These are phyloP conservation scores for Mycena epipterygia DNA, from an alignment of 768 basidiomycete species.

Conservation along the genomic window DNA sequence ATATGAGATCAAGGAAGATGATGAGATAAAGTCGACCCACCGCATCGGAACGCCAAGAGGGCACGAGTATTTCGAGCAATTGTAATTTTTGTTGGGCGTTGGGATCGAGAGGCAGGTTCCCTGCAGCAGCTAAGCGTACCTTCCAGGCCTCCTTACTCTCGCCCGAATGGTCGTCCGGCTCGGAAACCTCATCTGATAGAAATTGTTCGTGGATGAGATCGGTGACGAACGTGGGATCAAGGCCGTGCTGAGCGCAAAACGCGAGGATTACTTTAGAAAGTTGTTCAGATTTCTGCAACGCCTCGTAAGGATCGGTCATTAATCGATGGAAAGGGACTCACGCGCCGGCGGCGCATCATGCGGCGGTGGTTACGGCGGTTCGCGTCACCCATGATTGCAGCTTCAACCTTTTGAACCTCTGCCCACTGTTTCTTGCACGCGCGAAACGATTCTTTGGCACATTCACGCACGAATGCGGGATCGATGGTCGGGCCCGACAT, in stretches of 20 bases:
- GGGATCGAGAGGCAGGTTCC: not conserved
- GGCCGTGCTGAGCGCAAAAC: not conserved
- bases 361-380: not conserved
- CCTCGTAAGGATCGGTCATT: not conserved
- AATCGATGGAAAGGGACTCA: not conserved
- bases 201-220: not conserved
- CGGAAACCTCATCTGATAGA: constrained; percentile 4
- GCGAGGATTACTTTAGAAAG: not conserved
- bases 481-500: not conserved
- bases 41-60: not conserved
- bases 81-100: not conserved
- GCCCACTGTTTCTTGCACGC: not conserved
- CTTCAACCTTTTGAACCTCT: not conserved
- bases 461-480: not conserved
- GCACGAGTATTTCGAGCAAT: not conserved
- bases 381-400: not conserved
- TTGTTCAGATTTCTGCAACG: constrained; percentile 1
- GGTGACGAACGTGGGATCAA: not conserved
- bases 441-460: not conserved
- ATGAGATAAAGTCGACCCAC: not conserved
- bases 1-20: too few species aligned
- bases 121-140: not conserved
- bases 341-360: not conserved
- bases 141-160: constrained; percentile 1
- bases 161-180: not conserved